A percentile compares a stretch with the other conserved stretches of the same genome.
Evolutionary conservation across 2,329 filamentous ascomycete species (phyloP).

Genomic region (Aureobasidium lini): DNA sequence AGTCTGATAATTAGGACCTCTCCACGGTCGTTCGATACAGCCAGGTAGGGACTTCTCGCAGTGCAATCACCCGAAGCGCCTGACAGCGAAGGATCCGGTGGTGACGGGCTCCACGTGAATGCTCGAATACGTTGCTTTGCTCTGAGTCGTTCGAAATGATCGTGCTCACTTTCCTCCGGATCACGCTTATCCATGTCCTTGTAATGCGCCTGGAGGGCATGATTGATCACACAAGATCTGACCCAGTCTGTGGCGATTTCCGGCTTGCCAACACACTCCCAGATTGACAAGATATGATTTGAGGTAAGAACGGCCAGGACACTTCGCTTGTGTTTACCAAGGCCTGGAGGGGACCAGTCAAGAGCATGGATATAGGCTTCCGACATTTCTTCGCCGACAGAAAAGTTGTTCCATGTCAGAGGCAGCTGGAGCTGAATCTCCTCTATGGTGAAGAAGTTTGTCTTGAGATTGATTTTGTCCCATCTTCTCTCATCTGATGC

Average conservation of each 20-base stretch:
- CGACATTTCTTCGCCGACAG: conserved; percentile 53
- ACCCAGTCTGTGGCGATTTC: conserved; percentile 42
- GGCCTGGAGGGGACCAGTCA: conserved; percentile 50
- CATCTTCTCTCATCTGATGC: conserved; percentile 23
- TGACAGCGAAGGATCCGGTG: conserved; percentile 18
- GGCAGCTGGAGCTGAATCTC: conserved; percentile 43
- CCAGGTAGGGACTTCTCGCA: conserved; percentile 22
- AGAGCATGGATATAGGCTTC: conserved; percentile 41
- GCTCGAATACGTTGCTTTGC: conserved; percentile 33
- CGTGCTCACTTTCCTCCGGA: conserved; percentile 25
- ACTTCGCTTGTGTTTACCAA: conserved; percentile 47
- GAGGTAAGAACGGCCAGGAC: conserved; percentile 50
- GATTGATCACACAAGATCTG: conserved; percentile 47
- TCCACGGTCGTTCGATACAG: conserved; percentile 35
- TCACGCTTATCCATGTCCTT: conserved; percentile 18
- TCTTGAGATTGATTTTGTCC: conserved; percentile 36
- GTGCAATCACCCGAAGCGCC: not conserved
- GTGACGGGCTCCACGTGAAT: conserved; percentile 34
- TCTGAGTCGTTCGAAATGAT: conserved; percentile 18
- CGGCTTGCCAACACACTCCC: conserved; percentile 41
- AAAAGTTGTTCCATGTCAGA: conserved; percentile 41
- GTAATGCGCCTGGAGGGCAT: conserved; percentile 30
- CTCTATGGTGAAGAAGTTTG: conserved; percentile 44
- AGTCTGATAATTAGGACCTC: conserved; percentile 32
- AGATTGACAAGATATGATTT: conserved; percentile 50